A percentile compares a stretch with the other conserved stretches of the same genome.
These are phyloP conservation scores for Melampsora abietis-canadensis DNA, from an alignment of 1,284 basidiomycete species.

Conservation along the genomic window DNA sequence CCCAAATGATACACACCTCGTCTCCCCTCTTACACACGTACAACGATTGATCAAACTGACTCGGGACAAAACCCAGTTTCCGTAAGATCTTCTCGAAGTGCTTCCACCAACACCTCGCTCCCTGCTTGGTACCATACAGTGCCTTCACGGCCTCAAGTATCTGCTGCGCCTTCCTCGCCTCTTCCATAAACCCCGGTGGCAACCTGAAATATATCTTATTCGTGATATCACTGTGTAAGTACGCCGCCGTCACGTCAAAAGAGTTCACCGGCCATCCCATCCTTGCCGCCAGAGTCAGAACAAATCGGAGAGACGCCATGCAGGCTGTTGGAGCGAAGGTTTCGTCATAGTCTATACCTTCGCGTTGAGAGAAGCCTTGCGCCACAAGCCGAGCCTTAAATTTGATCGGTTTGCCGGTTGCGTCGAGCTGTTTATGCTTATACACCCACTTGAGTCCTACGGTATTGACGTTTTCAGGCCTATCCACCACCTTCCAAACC, in stretches of 20 bases:
- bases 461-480: not conserved
- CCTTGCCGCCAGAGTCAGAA: not conserved
- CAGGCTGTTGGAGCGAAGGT: slow-evolving; percentile 2
- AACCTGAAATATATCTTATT: too few relatives aligned
- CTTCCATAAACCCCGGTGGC: too few relatives aligned
- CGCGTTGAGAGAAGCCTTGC: too few relatives aligned
- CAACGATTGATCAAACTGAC: not conserved
- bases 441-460: not conserved
- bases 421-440: too few relatives aligned
- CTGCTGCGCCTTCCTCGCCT: too few relatives aligned
- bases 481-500: not conserved
- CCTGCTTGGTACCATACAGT: slow-evolving; percentile 30
- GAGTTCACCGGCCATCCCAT: not conserved
- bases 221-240: too few relatives aligned
- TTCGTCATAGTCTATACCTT: too few relatives aligned
- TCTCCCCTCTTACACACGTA: not conserved
- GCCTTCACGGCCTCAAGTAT: slow-evolving; percentile 8
- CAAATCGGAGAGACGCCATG: not conserved
- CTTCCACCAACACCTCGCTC: slow-evolving; percentile 19
- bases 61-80: too few relatives aligned
- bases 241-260: not conserved
- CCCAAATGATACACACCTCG: not conserved
- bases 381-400: too few relatives aligned
- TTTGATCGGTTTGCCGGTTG: too few relatives aligned
- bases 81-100: not conserved